Evolutionary conservation across 2,329 filamentous ascomycete species (phyloP).

Genomic region (Stagonosporopsis tanaceti): DNA sequence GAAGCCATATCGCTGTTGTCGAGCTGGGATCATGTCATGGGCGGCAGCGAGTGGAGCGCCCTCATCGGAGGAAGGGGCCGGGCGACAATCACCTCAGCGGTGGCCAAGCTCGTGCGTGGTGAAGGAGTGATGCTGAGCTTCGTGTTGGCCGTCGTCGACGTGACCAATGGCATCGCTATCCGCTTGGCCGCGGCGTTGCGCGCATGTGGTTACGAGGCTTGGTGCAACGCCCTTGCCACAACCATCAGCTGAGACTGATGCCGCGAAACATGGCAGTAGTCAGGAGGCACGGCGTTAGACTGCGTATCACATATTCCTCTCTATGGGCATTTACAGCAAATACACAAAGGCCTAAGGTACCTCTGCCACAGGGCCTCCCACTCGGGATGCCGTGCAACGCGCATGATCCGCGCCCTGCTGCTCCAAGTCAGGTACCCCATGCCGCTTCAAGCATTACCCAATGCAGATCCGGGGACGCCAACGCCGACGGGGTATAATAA

Average conservation of each 20-base stretch:
- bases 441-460: neutral
- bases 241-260: constrained; percentile 1
- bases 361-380: neutral
- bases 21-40: constrained; percentile 35
- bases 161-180: constrained; percentile 5
- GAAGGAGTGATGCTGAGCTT: constrained; percentile 4
- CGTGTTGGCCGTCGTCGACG: constrained; percentile 9
- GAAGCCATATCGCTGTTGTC: constrained; percentile 43
- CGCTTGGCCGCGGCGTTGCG: constrained; percentile 14
- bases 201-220: constrained; percentile 8
- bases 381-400: neutral
- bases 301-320: neutral
- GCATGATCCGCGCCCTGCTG: neutral
- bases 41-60: constrained; percentile 34
- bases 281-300: neutral
- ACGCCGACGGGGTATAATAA: constrained; percentile 33
- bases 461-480: constrained; percentile 16
- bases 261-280: neutral
- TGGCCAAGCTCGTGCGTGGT: constrained; percentile 30
- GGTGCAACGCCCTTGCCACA: constrained; percentile 9
- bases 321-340: neutral
- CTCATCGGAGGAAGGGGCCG: constrained; percentile 36
- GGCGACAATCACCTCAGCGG: constrained; percentile 30
- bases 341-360: too few relatives aligned
- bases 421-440: constrained; percentile 4